These are phyloP conservation scores for Ustilago loliicola DNA, from an alignment of 1,284 basidiomycete species.

Conservation along the genomic window DNA sequence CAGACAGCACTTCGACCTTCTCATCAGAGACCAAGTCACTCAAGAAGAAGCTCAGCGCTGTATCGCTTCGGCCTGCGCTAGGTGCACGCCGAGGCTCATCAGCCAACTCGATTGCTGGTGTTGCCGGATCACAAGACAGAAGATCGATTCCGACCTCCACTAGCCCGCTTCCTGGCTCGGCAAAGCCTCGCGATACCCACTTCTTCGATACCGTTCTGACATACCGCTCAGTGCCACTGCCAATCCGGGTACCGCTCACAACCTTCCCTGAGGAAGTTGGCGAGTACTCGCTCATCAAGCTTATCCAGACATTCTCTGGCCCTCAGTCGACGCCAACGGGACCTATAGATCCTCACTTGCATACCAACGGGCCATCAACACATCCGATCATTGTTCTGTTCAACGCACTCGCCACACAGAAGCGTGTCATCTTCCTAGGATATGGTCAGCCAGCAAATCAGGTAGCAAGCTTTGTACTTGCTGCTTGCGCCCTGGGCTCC, in stretches of 20 bases:
- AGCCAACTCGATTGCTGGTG: constrained; percentile 34
- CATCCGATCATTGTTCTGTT: constrained; percentile 94
- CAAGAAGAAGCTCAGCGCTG: constrained; percentile 44
- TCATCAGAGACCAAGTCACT: constrained; percentile 48
- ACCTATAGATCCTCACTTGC: constrained; percentile 89
- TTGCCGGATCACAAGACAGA: constrained; percentile 14
- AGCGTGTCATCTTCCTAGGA: constrained; percentile 93
- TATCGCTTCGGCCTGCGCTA: constrained; percentile 38
- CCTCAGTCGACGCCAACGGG: constrained; percentile 75
- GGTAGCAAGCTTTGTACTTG: constrained; percentile 89
- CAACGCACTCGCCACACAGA: constrained; percentile 92
- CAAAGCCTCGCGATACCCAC: constrained; percentile 81
- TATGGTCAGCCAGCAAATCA: constrained; percentile 81
- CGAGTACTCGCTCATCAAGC: constrained; percentile 93
- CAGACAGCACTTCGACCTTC: constrained; percentile 44
- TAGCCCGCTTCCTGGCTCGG: constrained; percentile 24
- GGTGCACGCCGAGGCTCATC: constrained; percentile 46
- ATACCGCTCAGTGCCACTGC: constrained; percentile 72
- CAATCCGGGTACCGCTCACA: constrained; percentile 59
- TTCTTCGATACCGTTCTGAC: constrained; percentile 87
- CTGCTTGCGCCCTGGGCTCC: constrained; percentile 90
- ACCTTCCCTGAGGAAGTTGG: constrained; percentile 85
- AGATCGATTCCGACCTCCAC: constrained; percentile 16
- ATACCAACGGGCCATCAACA: constrained; percentile 89
- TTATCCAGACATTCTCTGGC: constrained; percentile 87